These are phyloP conservation scores for Madurella mycetomatis DNA, from an alignment of 2,329 filamentous ascomycete species.

Conservation along the genomic window DNA sequence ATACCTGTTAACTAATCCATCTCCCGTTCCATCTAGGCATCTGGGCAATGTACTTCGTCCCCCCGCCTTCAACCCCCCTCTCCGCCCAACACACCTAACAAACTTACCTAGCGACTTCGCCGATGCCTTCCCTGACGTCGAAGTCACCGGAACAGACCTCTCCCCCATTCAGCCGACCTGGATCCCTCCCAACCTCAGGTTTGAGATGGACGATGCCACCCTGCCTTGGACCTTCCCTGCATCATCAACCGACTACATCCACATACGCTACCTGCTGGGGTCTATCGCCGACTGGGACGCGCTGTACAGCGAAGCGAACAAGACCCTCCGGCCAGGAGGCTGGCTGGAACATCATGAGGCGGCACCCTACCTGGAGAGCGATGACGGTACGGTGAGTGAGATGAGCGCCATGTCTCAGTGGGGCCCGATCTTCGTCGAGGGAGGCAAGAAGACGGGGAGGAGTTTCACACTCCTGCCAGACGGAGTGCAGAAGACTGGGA, in stretches of 20 bases:
- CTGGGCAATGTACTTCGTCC: conserved; percentile 3
- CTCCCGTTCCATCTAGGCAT: neutral
- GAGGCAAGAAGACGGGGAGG: neutral
- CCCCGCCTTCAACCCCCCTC: too few species aligned
- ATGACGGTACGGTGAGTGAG: conserved; percentile 27
- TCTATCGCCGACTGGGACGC: conserved; percentile 29
- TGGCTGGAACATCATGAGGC: conserved; percentile 34
- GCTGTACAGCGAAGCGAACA: conserved; percentile 25
- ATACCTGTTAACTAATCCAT: neutral
- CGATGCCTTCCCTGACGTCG: neutral
- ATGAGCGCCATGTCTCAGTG: conserved; percentile 23
- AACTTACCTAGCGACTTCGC: conserved; percentile 3
- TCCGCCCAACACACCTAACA: neutral
- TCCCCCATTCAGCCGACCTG: too few species aligned
- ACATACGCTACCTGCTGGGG: conserved; percentile 29
- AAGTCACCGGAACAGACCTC: conserved; percentile 16
- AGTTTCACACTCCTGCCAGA: neutral
- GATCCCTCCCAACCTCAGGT: conserved; percentile 21
- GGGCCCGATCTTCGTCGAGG: conserved; percentile 8
- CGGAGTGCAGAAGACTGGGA: conserved; percentile 8
- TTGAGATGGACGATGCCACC: conserved; percentile 26
- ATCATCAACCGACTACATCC: conserved; percentile 29
- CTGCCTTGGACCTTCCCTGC: conserved; percentile 23
- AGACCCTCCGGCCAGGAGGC: conserved; percentile 50
- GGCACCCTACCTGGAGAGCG: conserved; percentile 22